These are phyloP conservation scores for Chloranthus sessilifolius DNA, from an alignment of 164 flowering plant species.

Conservation along the genomic window DNA sequence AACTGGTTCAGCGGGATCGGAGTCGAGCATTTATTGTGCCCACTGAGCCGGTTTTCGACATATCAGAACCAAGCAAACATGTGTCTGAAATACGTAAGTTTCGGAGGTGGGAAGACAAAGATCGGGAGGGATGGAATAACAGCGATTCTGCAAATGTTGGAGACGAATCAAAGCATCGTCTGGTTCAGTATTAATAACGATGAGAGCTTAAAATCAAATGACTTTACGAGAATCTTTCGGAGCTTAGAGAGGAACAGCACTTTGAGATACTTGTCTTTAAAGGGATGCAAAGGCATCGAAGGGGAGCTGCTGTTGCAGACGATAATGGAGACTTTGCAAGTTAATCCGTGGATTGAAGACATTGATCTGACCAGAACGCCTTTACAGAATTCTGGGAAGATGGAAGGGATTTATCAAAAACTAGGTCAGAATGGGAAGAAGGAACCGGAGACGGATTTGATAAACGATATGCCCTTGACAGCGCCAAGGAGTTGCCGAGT, in stretches of 20 bases:
- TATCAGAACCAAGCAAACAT: conserved; percentile 79
- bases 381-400: conserved; percentile 51
- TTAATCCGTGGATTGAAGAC: conserved; percentile 91
- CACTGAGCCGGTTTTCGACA: conserved; percentile 77
- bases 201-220: conserved; percentile 56
- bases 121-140: conserved; percentile 68
- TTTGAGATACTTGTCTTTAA: conserved; percentile 59
- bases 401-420: conserved; percentile 59
- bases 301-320: conserved; percentile 67
- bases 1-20: conserved; percentile 75
- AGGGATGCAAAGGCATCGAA: conserved; percentile 77
- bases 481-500: conserved; percentile 72
- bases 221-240: conserved; percentile 55
- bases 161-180: conserved; percentile 58
- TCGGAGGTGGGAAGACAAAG: conserved; percentile 71
- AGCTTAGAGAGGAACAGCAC: conserved; percentile 71
- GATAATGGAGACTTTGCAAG: conserved; percentile 64
- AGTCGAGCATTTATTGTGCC: conserved; percentile 84
- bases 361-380: conserved; percentile 82
- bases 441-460: conserved; percentile 54
- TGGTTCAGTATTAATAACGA: conserved; percentile 67
- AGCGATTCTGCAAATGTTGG: conserved; percentile 65
- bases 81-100: conserved; percentile 52
- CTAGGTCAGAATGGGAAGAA: conserved; percentile 58
- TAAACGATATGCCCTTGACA: conserved; percentile 74